Conservation (phyloP, 768 basidiomycete genomes). For the Termitomyces sp. region DNA sequence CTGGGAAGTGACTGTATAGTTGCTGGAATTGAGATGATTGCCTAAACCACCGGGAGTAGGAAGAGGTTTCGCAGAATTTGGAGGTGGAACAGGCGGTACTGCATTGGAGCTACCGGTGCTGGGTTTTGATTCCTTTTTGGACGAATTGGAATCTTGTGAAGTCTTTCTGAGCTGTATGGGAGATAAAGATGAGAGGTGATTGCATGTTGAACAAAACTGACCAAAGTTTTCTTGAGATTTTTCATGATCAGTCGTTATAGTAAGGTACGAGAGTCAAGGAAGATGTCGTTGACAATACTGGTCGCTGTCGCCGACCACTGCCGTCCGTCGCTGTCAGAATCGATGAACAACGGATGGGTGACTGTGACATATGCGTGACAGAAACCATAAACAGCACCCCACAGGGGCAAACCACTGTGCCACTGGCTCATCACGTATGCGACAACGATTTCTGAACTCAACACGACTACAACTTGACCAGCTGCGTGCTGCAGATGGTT, state of each 20-base stretch:
- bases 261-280: conserved; percentile 6
- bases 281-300: conserved; percentile 12
- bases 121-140: conserved; percentile 66
- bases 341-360: conserved; percentile 33
- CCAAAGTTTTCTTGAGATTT: conserved; percentile 79
- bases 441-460: not conserved
- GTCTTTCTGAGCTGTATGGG: conserved; percentile 58
- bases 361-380: conserved; percentile 19
- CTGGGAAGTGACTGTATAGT: conserved; percentile 32
- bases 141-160: conserved; percentile 55
- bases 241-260: conserved; percentile 49
- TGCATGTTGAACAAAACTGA: conserved; percentile 28
- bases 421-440: not conserved
- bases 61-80: conserved; percentile 61
- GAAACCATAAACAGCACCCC: conserved; percentile 5
- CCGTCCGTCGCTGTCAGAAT: conserved; percentile 25
- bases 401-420: conserved; percentile 1
- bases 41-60: conserved; percentile 40
- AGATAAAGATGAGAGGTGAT: conserved; percentile 16
- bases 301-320: conserved; percentile 12
- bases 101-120: conserved; percentile 24
- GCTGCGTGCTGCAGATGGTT: not conserved
- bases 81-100: conserved; percentile 54
- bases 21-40: conserved; percentile 30
- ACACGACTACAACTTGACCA: not conserved